Base-by-base conservation (phyloP, 2,329 filamentous ascomycete species). In the Scedosporium apiospermum region DNA sequence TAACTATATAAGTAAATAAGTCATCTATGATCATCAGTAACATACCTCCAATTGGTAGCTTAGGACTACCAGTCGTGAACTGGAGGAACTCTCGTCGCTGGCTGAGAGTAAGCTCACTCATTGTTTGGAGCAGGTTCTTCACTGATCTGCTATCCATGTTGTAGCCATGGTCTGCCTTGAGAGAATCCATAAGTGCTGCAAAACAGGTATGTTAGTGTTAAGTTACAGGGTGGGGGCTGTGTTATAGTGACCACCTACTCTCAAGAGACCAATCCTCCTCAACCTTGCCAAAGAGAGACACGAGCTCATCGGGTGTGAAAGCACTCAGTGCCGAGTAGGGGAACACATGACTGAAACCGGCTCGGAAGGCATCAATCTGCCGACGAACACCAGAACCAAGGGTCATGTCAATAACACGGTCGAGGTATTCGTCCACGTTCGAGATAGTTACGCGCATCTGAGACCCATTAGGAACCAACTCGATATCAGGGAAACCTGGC, bases 141-240 rank as follows among this genome's bases (percentile, higher is more conserved):
- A 99, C 92, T 70, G 90, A 97, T 77, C 88, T 90, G 80, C 93
- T 98, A 72, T 99, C 95, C 85, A 99, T 95, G 69, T 98, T 99
- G 79, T 91, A 99, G 7, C 95, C 95, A 72, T 99, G 95, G 69
- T 99, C 95, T 30, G 95, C 95, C 78, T 99, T 99, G 78, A 99
- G 93, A 0, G 93, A 97, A 71, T 99, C 95, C 85, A 96, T 96
- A 49, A 99, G 85, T 64, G 95, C 91, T 95, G 64, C 53, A 57
- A 64, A 30, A 65, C 68, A 64, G 70, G 70, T 59, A 64, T 51
- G 67, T 70, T 66, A 71, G 69, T 49, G 66, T 46, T 64, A 23
- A 9, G 3, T 26, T n/a, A n/a, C n/a, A n/a, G 16, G 23, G 5
- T 12, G 42, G 49, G 27, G 21, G 10, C 4, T 21, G 64, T 9